Evolutionary conservation across 2,329 filamentous ascomycete genomes (phyloP), one percentile per base, ranked within the genome.

Genomic region (Penicillium sp.): DNA sequence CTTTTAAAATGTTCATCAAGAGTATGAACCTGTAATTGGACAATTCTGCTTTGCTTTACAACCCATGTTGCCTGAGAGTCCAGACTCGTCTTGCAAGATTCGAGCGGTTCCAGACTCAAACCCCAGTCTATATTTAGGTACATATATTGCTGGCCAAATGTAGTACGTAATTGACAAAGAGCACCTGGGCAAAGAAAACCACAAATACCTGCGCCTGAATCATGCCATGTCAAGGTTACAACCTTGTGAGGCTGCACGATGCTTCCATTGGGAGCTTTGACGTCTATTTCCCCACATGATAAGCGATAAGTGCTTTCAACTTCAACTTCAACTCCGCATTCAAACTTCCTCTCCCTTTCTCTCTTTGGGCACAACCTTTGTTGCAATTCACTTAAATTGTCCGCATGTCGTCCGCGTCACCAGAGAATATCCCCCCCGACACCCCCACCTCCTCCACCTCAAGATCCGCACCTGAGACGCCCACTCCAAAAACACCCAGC

Each of bases 371-470:
- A 36, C n/a, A 40, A 26, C 19, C 11, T 13, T 29, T 19, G 26
- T 18, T 38, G 39, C 27, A 41, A 51, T 59, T 60, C 42, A 50
- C 38, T 53, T 29, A 14, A 53, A 55, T 56, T 59, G 55, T 43
- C 55, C 57, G 58, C 58, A 66, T 66, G 63, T 65, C 63, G 59
- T 65, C 60, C 51, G 52, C 59, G 36, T 60, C 55, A 35, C 55
- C 60, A 51, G 58, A 53, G 56, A 46, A 56, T 52, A 26, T 44
- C 32, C 51, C 60, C 45, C 55, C 61, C 50, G 45, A 58, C 27
- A 38, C 54, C 44, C 51, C 51, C 35, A 58, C 62, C 47, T 57
- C 56, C 51, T 61, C 63, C 47, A 61, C 53, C 36, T 51, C 58
- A 40, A 57, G 54, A 56, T 62, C 65, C 47, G 55, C 57, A 45